Base-by-base conservation (phyloP, 2,329 filamentous ascomycete species). In the Ophiostoma sp. region DNA sequence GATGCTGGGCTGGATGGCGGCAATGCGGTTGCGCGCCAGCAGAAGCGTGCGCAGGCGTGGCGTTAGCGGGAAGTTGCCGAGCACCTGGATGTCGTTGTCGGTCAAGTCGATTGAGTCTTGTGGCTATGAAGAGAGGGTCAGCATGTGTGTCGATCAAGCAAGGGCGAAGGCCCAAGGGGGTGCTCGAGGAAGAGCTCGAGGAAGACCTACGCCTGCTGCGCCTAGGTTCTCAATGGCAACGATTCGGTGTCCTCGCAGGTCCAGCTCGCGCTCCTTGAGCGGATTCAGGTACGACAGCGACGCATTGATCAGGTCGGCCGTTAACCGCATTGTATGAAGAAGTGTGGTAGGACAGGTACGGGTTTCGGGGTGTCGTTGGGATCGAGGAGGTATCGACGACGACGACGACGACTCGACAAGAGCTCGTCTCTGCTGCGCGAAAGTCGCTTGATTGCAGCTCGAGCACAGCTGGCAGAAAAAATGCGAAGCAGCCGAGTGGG, bases 211-310 rank as follows among this genome's bases (percentile, higher is more conserved):
- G 76, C 91, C 91, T 75, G 95, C 94, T 77, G 93, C 91, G 83
- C 95, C 95, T 81, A 99, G 81, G 80, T 99, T 99, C 84, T 99
- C 95, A 82, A 99, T 97, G 71, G 90, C 87, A 75, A 94, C 92
- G 79, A 99, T 98, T 83, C 96, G 93, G 82, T 98, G 93, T 83
- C 95, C 95, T 97, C 95, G 89, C 76, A 99, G 92, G 84, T 98
- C 93, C 79, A 99, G 88, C 87, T 99, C 95, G 80, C 95, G 92
- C 86, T 99, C 95, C 83, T 95, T 96, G 80, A 99, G 87, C 78
- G 94, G 93, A 82, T 98, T 99, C 81, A 98, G 90, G 85, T 97
- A 99, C 79, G 94, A 97, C 74, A 97, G 90, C 77, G 95, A 97
- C 80, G 87, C 89, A 80, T 92, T 87, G 82, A 99, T 96, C 76